These are phyloP conservation scores for Nicotiana tabacum DNA, from an alignment of 257 asterid species.

Conservation along the genomic window DNA sequence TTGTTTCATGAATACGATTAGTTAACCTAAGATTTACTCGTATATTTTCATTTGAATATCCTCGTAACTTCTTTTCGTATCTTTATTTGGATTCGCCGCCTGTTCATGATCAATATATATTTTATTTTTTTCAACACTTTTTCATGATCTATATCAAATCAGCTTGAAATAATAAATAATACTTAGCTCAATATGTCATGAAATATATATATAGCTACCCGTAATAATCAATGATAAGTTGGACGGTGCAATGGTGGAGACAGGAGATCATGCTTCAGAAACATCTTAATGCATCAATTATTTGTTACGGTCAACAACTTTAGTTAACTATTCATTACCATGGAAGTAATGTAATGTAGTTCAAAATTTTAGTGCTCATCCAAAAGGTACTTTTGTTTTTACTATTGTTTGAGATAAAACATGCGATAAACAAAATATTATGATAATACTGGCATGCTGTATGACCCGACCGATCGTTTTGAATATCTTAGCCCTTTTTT, in stretches of 20 bases:
- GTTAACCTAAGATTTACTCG: background rate
- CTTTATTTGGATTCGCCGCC: background rate
- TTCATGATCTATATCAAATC: background rate
- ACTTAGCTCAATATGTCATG: background rate
- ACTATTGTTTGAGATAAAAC: background rate
- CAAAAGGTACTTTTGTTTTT: background rate
- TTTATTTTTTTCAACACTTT: background rate
- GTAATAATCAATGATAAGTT: background rate
- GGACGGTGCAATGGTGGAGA: background rate
- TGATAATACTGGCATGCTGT: background rate
- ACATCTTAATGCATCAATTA: background rate
- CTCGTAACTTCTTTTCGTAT: background rate
- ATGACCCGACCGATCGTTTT: no score
- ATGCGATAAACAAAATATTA: background rate
- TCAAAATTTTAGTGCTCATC: background rate
- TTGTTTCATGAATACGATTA: background rate
- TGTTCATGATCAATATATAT: background rate
- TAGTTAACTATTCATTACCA: background rate
- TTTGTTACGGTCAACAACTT: background rate
- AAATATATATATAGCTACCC: background rate
- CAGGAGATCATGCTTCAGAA: background rate
- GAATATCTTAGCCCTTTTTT: no score
- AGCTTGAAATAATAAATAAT: background rate
- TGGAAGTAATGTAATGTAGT: background rate
- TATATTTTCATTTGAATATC: background rate